Percentiles rank a stretch among this genome's conserved stretches.
Conservation (phyloP, 371 early-diverging fungal genomes). For the Mucor sp. region DNA sequence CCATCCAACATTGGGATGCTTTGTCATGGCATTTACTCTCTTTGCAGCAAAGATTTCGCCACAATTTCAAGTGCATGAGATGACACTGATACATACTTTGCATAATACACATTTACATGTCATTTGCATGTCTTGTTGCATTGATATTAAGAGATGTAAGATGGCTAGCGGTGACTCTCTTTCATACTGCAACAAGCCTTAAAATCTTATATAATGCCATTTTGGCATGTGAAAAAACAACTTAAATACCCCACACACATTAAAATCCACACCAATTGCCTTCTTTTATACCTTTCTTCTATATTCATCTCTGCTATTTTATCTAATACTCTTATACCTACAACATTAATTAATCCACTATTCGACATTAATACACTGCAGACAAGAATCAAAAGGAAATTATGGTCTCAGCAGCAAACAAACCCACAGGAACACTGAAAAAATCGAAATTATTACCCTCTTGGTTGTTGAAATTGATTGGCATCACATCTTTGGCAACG, state of each 20-base stretch:
- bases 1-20: too few relatives aligned
- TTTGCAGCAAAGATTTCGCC: background rate
- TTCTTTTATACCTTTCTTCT: conserved; percentile 12
- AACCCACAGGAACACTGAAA: conserved; percentile 7
- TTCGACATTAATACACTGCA: background rate
- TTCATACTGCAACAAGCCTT: background rate
- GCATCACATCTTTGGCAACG: conserved; percentile 23
- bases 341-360: background rate
- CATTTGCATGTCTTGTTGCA: background rate
- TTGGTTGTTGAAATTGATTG: conserved; percentile 25
- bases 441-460: conserved; percentile 15
- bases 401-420: conserved; percentile 1
- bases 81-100: too few relatives aligned
- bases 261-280: background rate
- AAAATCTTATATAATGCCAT: background rate
- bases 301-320: background rate
- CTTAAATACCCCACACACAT: background rate
- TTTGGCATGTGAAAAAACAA: conserved; percentile 6
- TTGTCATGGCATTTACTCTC: too few relatives aligned
- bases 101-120: background rate
- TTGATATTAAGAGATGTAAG: background rate
- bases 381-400: background rate
- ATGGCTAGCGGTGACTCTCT: background rate
- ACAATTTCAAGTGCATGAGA: background rate
- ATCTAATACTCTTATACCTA: background rate